phyloP scores from a whole-genome alignment of 257 asterid genomes.

The Lithospermum erythrorhizon region DNA sequence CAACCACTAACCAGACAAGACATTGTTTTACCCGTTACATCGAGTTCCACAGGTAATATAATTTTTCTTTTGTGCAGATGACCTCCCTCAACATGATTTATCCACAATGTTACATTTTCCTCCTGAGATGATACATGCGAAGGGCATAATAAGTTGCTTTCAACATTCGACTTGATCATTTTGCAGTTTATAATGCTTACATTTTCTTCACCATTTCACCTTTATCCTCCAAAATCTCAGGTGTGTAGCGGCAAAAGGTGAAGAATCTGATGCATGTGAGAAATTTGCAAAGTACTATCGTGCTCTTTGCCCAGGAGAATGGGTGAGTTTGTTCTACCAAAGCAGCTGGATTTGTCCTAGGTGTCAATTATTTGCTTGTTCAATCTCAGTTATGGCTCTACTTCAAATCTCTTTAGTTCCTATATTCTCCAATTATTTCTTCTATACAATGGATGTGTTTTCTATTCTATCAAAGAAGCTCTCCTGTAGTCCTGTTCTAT shows the following conservation, averaged over 20 bases:
- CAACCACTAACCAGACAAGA: slow-evolving; percentile 91
- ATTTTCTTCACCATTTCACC: not conserved
- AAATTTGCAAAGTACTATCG: slow-evolving; percentile 63
- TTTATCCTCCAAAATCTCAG: slow-evolving; percentile 18
- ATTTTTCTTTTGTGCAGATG: not conserved
- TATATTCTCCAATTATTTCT: not conserved
- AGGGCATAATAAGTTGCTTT: too few species aligned
- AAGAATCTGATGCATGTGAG: slow-evolving; percentile 46
- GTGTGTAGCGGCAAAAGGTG: slow-evolving; percentile 70
- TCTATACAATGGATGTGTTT: not conserved
- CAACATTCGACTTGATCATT: not conserved
- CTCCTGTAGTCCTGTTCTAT: too few species aligned
- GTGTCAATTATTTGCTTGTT: not conserved
- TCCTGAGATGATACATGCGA: not conserved
- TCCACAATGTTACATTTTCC: not conserved
- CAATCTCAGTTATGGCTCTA: not conserved
- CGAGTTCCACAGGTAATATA: slow-evolving; percentile 69
- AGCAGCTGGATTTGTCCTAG: not conserved
- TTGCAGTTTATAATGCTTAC: not conserved
- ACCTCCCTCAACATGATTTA: not conserved
- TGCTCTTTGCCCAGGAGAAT: slow-evolving; percentile 89
- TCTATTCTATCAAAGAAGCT: not conserved
- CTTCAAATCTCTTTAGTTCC: too few species aligned
- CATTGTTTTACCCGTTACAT: slow-evolving; percentile 92
- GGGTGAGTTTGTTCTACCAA: slow-evolving; percentile 40